These are phyloP conservation scores for Anastatica hierochuntica DNA, from an alignment of 345 rosid genomes.

Conservation along the genomic window DNA sequence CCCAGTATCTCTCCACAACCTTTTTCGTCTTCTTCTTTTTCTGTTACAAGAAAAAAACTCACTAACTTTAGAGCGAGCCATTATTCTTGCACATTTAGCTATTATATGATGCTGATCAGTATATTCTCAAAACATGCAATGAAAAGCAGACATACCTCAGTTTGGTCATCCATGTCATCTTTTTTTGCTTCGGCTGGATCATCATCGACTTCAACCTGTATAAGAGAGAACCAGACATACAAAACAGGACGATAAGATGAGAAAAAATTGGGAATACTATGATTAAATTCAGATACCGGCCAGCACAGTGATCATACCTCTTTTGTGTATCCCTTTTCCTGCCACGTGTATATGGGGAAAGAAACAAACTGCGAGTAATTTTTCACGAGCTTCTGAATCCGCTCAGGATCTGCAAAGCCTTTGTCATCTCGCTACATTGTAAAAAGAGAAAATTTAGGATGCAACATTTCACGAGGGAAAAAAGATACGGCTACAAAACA, in stretches of 20 bases:
- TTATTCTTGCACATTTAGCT: background rate
- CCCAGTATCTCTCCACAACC: constrained; percentile 93
- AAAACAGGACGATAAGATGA: background rate
- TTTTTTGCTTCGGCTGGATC: constrained; percentile 72
- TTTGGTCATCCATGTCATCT: constrained; percentile 39
- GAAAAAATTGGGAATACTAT: background rate
- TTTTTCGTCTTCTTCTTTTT: constrained; percentile 89
- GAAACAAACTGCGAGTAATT: constrained; percentile 97
- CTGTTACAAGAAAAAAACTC: constrained; percentile 29
- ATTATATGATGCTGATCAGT: background rate
- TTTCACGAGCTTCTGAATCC: constrained; percentile 86
- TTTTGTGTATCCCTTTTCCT: constrained; percentile 88
- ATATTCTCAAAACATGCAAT: background rate
- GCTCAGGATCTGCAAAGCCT: constrained; percentile 86
- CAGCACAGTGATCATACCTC: constrained; percentile 42
- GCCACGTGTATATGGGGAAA: constrained; percentile 97
- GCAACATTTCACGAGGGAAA: background rate
- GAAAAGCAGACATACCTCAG: constrained; percentile 48
- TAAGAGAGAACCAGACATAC: background rate
- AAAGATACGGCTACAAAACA: constrained; percentile 3
- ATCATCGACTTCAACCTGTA: constrained; percentile 91
- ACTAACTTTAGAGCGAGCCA: constrained; percentile 2
- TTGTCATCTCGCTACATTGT: constrained; percentile 60
- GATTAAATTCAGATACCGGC: background rate
- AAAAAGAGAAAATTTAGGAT: constrained; percentile 15